Conservation (phyloP, 176 grass and related monocot genomes). For the Ensete ventricosum region DNA sequence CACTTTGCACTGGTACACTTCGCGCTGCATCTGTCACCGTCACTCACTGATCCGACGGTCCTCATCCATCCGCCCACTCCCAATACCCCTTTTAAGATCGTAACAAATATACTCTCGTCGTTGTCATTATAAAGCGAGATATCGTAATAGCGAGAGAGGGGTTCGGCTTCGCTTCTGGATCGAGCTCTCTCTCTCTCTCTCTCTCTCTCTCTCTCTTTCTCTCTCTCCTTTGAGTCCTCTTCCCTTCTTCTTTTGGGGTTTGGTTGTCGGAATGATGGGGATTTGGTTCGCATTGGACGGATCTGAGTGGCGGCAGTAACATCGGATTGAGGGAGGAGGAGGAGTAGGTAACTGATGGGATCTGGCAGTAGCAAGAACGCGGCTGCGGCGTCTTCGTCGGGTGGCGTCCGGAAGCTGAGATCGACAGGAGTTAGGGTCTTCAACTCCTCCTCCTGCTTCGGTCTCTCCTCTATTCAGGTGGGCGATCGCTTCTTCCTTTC, state of each 20-base stretch:
- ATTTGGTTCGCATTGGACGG: not conserved
- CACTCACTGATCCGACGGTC: no score
- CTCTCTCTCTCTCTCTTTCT: not conserved
- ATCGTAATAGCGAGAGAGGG: not conserved
- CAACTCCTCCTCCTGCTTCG: constrained; percentile 62
- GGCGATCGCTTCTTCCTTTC: not conserved
- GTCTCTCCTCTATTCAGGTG: constrained; percentile 17
- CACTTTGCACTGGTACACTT: no score
- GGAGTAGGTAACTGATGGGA: constrained; percentile 39
- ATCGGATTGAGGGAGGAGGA: not conserved
- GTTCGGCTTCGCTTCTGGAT: not conserved
- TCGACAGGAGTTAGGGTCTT: constrained; percentile 25
- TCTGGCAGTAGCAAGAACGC: constrained; percentile 69
- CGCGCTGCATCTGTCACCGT: no score
- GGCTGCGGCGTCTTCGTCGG: constrained; percentile 16
- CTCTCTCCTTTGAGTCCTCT: not conserved
- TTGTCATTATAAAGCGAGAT: no score
- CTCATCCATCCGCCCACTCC: no score
- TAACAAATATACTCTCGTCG: no score
- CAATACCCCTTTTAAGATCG: no score
- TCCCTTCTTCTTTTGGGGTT: not conserved
- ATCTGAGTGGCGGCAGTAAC: not conserved
- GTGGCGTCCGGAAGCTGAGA: constrained; percentile 9
- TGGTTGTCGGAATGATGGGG: not conserved
- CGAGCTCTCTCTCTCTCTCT: not conserved